Percentiles rank a stretch among this genome's conserved stretches.
phyloP scores from a whole-genome alignment of 169 alveolate species.

The Babesia ovis region DNA sequence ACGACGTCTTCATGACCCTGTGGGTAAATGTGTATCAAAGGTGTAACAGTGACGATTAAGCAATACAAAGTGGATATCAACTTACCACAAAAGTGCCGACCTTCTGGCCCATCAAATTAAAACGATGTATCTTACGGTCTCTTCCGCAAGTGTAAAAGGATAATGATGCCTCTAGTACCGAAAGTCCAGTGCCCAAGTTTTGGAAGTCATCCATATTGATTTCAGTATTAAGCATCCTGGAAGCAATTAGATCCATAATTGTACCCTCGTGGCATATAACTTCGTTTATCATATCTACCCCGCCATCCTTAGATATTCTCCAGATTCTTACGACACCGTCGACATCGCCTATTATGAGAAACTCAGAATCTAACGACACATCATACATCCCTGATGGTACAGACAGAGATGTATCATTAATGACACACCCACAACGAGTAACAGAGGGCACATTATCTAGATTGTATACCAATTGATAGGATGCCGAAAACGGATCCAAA shows the following conservation, averaged over 20 bases:
- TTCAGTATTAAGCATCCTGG: background rate
- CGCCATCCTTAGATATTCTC: constrained; percentile 15
- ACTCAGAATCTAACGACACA: background rate
- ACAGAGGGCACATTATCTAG: constrained; percentile 11
- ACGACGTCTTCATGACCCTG: constrained; percentile 66
- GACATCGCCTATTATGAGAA: constrained; percentile 45
- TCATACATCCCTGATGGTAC: background rate
- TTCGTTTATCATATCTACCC: constrained; percentile 14
- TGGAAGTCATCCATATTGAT: background rate
- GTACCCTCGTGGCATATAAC: constrained; percentile 48
- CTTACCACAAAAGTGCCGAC: constrained; percentile 44
- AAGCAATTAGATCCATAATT: constrained; percentile 38
- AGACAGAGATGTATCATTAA: constrained; percentile 6
- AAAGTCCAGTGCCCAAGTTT: background rate
- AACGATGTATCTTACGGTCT: constrained; percentile 41
- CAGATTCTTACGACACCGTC: constrained; percentile 52
- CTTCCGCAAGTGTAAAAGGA: constrained; percentile 59
- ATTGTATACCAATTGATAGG: constrained; percentile 24
- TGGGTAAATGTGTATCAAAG: background rate
- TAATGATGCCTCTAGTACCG: constrained; percentile 14
- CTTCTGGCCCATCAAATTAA: constrained; percentile 34
- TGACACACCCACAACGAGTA: constrained; percentile 38
- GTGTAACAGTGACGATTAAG: background rate
- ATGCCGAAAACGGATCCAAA: constrained; percentile 23
- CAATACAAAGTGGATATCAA: background rate